Conservation (phyloP, 2,329 filamentous ascomycete species). For the Pyrenophora graminea region DNA sequence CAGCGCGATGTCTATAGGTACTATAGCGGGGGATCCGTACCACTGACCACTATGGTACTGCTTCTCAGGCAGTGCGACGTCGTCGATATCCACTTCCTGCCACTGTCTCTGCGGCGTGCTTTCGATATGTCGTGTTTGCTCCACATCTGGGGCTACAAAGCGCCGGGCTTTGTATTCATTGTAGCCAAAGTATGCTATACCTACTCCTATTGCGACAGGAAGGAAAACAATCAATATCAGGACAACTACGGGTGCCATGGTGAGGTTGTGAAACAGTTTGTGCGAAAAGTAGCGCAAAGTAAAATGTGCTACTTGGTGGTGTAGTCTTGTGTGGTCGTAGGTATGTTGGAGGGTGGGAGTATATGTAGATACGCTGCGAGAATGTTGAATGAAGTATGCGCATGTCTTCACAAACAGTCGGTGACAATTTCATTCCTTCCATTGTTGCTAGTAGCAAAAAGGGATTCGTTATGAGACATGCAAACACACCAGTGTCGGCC, state of each 20-base stretch:
- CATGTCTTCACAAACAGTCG: no score
- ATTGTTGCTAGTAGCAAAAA: no score
- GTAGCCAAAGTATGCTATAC: not conserved
- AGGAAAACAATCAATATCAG: slow-evolving; percentile 3
- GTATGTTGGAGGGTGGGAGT: no score
- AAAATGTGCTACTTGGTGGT: no score
- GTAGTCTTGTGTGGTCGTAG: no score
- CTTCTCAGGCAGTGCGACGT: not conserved
- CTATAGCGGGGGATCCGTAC: not conserved
- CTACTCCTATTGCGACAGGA: not conserved
- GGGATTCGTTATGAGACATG: no score
- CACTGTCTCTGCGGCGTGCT: not conserved
- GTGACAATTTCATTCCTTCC: no score
- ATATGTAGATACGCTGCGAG: no score
- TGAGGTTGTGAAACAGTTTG: slow-evolving; percentile 7
- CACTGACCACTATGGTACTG: not conserved
- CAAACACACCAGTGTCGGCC: no score
- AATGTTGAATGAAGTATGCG: no score
- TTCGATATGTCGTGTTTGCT: not conserved
- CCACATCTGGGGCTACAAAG: not conserved
- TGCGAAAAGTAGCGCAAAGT: no score
- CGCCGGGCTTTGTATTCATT: not conserved
- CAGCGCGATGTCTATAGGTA: not conserved
- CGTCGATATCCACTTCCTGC: not conserved
- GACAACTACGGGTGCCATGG: slow-evolving; percentile 2